Evolutionary conservation across 768 basidiomycete species (phyloP).

Genomic region (Imleria badia): DNA sequence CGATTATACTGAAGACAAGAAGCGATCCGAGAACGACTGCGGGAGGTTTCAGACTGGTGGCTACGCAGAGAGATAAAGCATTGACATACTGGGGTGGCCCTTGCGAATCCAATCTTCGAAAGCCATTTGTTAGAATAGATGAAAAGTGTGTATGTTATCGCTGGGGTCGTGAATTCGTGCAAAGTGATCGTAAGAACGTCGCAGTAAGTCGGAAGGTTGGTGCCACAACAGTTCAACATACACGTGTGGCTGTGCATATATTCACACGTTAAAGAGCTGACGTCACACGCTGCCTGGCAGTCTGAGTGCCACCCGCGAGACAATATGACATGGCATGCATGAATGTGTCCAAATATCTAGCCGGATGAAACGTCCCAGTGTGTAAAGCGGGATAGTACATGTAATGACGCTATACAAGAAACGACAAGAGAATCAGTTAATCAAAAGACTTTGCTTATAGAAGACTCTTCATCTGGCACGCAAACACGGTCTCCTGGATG

Average conservation of each 20-base stretch:
- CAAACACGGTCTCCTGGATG: conserved; percentile 63
- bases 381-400: conserved; percentile 21
- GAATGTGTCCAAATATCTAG: background rate
- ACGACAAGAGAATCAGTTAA: background rate
- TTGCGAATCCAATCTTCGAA: conserved; percentile 43
- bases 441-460: conserved; percentile 31
- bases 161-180: conserved; percentile 30
- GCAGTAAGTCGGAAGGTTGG: background rate
- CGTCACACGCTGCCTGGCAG: conserved; percentile 6
- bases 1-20: conserved; percentile 61
- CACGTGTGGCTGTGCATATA: conserved; percentile 20
- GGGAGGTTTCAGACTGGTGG: conserved; percentile 25
- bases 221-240: conserved; percentile 24
- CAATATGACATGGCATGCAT: background rate
- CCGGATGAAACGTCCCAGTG: conserved; percentile 2
- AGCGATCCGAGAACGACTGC: conserved; percentile 52
- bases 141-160: conserved; percentile 14
- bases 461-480: conserved; percentile 44
- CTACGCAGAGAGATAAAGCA: conserved; percentile 16
- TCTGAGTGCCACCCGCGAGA: too few species aligned
- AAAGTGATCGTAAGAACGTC: conserved; percentile 18
- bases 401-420: conserved; percentile 10
- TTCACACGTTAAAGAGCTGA: conserved; percentile 22
- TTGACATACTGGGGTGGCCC: conserved; percentile 60
- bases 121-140: conserved; percentile 30